Percentiles rank a stretch among this genome's conserved stretches.
phyloP scores from a whole-genome alignment of 768 basidiomycete species.

The Mycena capillaripes region DNA sequence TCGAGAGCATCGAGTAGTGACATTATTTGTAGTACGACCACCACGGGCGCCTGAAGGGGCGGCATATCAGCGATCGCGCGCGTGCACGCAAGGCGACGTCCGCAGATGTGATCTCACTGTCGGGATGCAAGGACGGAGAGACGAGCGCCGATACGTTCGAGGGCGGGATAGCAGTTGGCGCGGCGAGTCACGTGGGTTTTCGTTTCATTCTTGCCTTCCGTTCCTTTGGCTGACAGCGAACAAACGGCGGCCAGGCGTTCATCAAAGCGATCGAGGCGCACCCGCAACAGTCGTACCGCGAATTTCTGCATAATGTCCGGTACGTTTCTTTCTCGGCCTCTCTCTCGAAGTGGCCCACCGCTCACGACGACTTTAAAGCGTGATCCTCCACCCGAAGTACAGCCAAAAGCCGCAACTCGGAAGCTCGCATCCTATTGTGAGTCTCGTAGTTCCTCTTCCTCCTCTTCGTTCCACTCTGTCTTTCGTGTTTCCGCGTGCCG shows the following conservation, averaged over 20 bases:
- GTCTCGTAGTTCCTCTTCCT: constrained; percentile 28
- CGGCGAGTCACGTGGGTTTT: constrained; percentile 82
- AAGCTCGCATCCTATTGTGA: constrained; percentile 77
- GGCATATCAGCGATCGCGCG: constrained; percentile 51
- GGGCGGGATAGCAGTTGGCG: constrained; percentile 77
- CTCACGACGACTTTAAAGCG: constrained; percentile 46
- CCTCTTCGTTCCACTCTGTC: not conserved
- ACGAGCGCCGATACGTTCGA: constrained; percentile 81
- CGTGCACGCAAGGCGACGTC: constrained; percentile 63
- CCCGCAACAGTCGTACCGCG: constrained; percentile 75
- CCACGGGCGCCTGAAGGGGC: constrained; percentile 66
- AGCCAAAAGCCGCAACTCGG: constrained; percentile 82
- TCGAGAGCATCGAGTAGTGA: not conserved
- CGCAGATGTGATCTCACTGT: constrained; percentile 88
- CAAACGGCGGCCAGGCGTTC: constrained; percentile 65
- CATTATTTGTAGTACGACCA: constrained; percentile 66
- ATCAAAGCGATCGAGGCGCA: constrained; percentile 61
- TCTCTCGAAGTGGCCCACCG: not conserved
- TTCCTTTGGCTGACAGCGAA: not conserved
- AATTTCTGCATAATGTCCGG: constrained; percentile 72
- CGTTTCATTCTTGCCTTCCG: not conserved
- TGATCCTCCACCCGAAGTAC: constrained; percentile 70
- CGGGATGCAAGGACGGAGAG: constrained; percentile 79
- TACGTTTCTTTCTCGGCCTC: constrained; percentile 39
- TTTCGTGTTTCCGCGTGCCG: not conserved